phyloP scores from a whole-genome alignment of 257 asterid species.

The Solanum rostratum region DNA sequence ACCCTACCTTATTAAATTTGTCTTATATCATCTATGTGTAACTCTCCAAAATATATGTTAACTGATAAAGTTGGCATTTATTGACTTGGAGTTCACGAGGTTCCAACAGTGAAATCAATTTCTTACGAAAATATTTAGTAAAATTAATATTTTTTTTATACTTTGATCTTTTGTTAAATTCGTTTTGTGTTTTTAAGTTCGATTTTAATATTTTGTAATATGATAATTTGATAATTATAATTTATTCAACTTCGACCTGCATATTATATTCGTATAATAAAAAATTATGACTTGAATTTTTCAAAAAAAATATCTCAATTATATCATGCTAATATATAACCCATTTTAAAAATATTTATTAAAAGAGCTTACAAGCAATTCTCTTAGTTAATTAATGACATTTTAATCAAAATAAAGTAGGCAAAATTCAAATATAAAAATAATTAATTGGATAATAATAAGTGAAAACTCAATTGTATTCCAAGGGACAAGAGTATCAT shows the following conservation, averaged over 20 bases:
- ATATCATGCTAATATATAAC: background rate
- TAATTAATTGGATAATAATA: background rate
- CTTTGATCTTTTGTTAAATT: no score
- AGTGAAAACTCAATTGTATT: background rate
- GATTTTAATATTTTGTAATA: background rate
- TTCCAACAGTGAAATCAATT: fast-evolving
- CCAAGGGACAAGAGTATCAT: background rate
- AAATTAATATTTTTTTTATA: no score
- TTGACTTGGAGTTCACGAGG: background rate
- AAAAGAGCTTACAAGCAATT: background rate
- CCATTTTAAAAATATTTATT: background rate
- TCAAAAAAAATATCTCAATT: background rate
- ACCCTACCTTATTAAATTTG: background rate
- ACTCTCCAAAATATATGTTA: background rate
- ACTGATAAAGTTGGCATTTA: background rate
- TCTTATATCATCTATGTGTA: background rate
- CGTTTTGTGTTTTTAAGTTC: no score
- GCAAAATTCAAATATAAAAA: background rate
- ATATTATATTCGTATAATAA: background rate
- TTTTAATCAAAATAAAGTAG: background rate
- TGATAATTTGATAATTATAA: fast-evolving
- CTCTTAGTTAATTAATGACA: background rate
- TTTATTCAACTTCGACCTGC: background rate
- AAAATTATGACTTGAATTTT: background rate
- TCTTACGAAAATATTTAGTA: background rate